phyloP scores from a whole-genome alignment of 179 eudicot genomes.

The Pouteria campechiana region DNA sequence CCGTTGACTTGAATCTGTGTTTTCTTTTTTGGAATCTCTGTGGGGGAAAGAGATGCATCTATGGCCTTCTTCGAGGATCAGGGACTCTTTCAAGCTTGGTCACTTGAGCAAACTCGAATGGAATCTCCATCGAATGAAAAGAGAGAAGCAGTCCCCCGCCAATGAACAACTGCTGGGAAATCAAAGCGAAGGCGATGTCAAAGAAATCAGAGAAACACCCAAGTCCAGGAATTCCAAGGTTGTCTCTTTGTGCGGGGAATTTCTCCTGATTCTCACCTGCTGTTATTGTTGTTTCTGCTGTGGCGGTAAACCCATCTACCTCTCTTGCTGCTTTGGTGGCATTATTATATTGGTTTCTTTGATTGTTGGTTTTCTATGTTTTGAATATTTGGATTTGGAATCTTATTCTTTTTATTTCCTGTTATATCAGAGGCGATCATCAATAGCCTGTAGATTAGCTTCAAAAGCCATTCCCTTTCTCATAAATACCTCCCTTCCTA shows the following conservation, averaged over 20 bases:
- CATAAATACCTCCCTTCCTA: no score
- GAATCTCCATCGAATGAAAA: constrained; percentile 32
- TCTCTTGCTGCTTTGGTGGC: no score
- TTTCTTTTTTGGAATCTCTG: no score
- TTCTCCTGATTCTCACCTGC: constrained; percentile 46
- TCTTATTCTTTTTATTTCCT: no score
- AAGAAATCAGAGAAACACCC: no score
- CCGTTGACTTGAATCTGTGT: no score
- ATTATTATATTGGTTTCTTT: no score
- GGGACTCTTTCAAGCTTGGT: constrained; percentile 48
- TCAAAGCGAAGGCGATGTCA: not conserved
- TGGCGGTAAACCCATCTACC: constrained; percentile 36
- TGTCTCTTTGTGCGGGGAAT: constrained; percentile 19
- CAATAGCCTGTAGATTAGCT: no score
- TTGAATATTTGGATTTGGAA: no score
- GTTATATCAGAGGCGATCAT: no score
- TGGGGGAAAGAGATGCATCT: constrained; percentile 49
- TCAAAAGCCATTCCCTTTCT: no score
- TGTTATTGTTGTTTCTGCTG: constrained; percentile 60
- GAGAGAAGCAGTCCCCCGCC: constrained; percentile 8
- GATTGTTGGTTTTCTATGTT: no score
- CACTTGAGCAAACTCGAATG: constrained; percentile 48
- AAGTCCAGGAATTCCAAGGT: not conserved
- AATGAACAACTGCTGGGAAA: constrained; percentile 13
- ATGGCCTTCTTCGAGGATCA: constrained; percentile 63